phyloP scores from a whole-genome alignment of 495 filamentous ascomycete species.

The Aspergillus mulundensis region DNA sequence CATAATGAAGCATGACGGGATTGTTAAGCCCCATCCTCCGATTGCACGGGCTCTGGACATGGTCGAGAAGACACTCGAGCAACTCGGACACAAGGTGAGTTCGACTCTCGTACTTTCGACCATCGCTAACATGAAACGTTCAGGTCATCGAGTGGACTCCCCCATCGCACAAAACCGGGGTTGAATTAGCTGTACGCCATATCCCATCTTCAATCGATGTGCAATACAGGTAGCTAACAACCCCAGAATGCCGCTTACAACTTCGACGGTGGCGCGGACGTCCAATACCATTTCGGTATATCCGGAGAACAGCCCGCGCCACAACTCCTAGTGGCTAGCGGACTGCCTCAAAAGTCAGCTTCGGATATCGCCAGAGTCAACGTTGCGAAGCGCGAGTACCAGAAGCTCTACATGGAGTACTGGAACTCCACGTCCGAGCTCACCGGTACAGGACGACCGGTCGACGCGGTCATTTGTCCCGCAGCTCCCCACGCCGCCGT shows the following conservation, averaged over 20 bases:
- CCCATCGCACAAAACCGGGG: constrained; percentile 40
- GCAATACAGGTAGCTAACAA: background rate
- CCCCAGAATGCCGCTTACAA: constrained; percentile 23
- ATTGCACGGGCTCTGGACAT: constrained; percentile 51
- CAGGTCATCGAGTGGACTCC: constrained; percentile 57
- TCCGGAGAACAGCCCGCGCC: constrained; percentile 50
- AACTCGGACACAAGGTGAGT: constrained; percentile 50
- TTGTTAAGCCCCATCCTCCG: constrained; percentile 48
- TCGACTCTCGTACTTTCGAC: background rate
- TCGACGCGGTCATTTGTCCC: constrained; percentile 51
- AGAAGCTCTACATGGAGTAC: constrained; percentile 65
- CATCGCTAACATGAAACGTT: background rate
- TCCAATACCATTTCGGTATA: constrained; percentile 44
- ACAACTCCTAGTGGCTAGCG: constrained; percentile 31
- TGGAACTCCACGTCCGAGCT: constrained; percentile 57
- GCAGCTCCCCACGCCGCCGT: constrained; percentile 45
- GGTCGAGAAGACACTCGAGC: constrained; percentile 45
- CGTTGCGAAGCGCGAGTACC: constrained; percentile 53
- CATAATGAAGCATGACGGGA: constrained; percentile 48
- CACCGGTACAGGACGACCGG: constrained; percentile 55
- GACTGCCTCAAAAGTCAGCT: constrained; percentile 33
- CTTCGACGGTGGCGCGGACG: constrained; percentile 50
- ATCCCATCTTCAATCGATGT: background rate
- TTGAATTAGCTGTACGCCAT: constrained; percentile 28
- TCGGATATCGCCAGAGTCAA: constrained; percentile 51